These are phyloP conservation scores for Neotropicomus parvogracilis DNA, from an alignment of 1,284 basidiomycete species.

Conservation along the genomic window DNA sequence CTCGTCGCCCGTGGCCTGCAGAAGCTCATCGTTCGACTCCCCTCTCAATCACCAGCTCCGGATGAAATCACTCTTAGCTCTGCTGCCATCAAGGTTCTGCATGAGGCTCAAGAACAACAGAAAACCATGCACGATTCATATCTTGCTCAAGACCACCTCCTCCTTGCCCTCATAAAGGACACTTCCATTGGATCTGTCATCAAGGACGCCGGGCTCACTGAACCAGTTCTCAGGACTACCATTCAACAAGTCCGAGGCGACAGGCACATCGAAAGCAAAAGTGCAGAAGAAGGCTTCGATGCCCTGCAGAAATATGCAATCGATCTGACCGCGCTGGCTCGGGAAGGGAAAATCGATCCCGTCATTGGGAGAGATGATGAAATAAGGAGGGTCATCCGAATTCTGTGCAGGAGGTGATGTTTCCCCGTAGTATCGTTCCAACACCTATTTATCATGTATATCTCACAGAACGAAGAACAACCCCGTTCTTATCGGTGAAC, in stretches of 20 bases:
- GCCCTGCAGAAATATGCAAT: constrained; percentile 80
- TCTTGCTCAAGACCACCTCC: constrained; percentile 86
- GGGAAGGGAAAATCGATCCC: constrained; percentile 90
- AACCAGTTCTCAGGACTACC: constrained; percentile 73
- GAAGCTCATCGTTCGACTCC: constrained; percentile 71
- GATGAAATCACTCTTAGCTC: constrained; percentile 71
- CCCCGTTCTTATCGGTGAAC: constrained; percentile 90
- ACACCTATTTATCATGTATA: constrained; percentile 14
- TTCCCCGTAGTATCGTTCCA: background rate
- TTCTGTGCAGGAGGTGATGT: constrained; percentile 67
- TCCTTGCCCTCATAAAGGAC: constrained; percentile 69
- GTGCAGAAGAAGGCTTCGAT: constrained; percentile 85
- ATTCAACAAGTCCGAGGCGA: constrained; percentile 81
- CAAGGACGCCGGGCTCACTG: constrained; percentile 73
- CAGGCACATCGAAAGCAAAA: constrained; percentile 75
- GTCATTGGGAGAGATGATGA: constrained; percentile 90
- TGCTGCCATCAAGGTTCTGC: constrained; percentile 64
- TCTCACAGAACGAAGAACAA: constrained; percentile 80
- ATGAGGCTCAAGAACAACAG: constrained; percentile 76
- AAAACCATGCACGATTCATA: constrained; percentile 92
- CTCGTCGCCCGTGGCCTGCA: constrained; percentile 64
- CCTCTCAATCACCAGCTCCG: constrained; percentile 82
- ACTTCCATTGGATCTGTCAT: constrained; percentile 59
- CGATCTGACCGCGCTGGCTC: constrained; percentile 84
- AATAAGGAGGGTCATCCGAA: constrained; percentile 69